Evolutionary conservation across 2,329 filamentous ascomycete genomes (phyloP).

Genomic region (Aureobasidium sp.): DNA sequence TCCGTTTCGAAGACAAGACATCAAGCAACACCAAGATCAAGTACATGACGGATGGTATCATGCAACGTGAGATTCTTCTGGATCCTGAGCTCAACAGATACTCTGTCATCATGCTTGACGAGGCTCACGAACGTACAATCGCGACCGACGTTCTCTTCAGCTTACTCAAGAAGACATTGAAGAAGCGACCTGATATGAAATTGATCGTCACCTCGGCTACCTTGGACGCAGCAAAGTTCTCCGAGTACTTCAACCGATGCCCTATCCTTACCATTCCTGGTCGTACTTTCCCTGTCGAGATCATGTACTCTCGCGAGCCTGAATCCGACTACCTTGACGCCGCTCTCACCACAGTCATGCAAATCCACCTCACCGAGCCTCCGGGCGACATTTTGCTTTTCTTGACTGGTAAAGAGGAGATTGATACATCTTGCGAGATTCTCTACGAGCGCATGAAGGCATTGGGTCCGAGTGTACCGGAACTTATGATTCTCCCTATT

Average conservation of each 20-base stretch:
- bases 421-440: conserved; percentile 89
- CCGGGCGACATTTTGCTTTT: conserved; percentile 93
- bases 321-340: conserved; percentile 94
- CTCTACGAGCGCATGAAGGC: conserved; percentile 94
- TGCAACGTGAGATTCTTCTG: conserved; percentile 87
- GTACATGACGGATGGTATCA: conserved; percentile 99
- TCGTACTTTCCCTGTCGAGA: conserved; percentile 88
- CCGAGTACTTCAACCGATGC: conserved; percentile 87
- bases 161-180: conserved; percentile 84
- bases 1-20: conserved; percentile 93
- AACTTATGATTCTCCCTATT: conserved; percentile 88
- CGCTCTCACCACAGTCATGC: conserved; percentile 93
- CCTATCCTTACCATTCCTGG: conserved; percentile 96
- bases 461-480: conserved; percentile 79
- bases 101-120: conserved; percentile 95
- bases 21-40: conserved; percentile 86
- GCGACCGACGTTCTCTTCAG: conserved; percentile 93
- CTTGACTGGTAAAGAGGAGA: conserved; percentile 94
- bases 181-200: conserved; percentile 77
- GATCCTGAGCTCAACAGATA: conserved; percentile 85
- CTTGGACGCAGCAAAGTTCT: conserved; percentile 95
- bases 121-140: conserved; percentile 95
- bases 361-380: conserved; percentile 90
- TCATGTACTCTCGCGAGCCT: conserved; percentile 89
- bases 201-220: conserved; percentile 96